A percentile compares a stretch with the other conserved stretches of the same genome.
Evolutionary conservation across 2,329 filamentous ascomycete species (phyloP).

Genomic region (Pyricularia sp.): DNA sequence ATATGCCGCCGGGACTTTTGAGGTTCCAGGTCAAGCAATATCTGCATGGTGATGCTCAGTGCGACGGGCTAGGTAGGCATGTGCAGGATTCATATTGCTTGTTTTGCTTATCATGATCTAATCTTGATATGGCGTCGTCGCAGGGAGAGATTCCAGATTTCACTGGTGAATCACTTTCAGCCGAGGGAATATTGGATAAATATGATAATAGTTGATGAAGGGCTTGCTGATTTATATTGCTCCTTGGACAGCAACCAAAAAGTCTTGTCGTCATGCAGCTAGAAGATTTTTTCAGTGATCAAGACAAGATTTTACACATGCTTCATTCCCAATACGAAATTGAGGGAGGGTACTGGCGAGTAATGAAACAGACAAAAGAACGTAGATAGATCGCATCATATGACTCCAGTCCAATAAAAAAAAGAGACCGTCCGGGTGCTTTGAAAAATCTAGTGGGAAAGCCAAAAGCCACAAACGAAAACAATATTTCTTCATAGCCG

Average conservation of each 20-base stretch:
- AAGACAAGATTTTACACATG: neutral
- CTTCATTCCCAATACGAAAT: neutral
- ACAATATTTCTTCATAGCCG: neutral
- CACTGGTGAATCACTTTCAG: neutral
- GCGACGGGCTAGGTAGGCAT: neutral
- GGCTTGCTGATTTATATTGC: neutral
- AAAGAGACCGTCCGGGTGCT: too few species aligned
- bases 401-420: too few species aligned
- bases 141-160: neutral
- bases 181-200: neutral
- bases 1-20: neutral
- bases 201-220: neutral
- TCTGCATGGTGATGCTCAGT: neutral
- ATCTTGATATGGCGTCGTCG: neutral
- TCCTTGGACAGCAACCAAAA: neutral
- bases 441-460: neutral
- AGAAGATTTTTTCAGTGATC: neutral
- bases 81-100: neutral
- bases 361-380: too few species aligned
- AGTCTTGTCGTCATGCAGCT: neutral
- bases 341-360: neutral
- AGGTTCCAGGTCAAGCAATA: neutral
- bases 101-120: neutral
- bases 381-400: too few species aligned
- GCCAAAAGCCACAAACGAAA: neutral